Conservation (phyloP, 441 rosid genomes). For the Breynia disticha region DNA sequence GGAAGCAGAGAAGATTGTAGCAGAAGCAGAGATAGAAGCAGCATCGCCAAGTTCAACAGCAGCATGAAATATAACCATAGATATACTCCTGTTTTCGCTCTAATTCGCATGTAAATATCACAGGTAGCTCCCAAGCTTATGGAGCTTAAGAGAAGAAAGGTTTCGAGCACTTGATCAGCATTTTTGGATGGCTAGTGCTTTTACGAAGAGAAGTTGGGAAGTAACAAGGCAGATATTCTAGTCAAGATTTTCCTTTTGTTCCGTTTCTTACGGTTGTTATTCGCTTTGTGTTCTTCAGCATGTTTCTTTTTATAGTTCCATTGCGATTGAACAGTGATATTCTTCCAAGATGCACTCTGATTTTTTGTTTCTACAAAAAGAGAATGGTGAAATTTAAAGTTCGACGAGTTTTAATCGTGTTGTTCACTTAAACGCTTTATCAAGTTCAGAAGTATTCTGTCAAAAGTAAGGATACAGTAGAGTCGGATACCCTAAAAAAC, state of each 20-base stretch:
- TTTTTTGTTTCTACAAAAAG: neutral
- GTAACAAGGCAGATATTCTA: slow-evolving; percentile 15
- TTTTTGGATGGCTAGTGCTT: slow-evolving; percentile 11
- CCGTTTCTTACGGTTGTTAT: neutral
- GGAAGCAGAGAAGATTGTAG: slow-evolving; percentile 15
- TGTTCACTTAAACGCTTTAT: no score
- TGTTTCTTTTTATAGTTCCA: neutral
- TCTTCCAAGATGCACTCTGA: neutral
- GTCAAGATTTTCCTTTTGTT: slow-evolving; percentile 7
- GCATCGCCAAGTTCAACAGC: slow-evolving; percentile 10
- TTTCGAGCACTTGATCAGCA: slow-evolving; percentile 1
- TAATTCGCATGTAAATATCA: slow-evolving; percentile 37
- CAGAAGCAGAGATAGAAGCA: slow-evolving; percentile 12
- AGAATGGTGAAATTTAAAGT: no score
- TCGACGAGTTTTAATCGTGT: no score
- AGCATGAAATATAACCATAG: slow-evolving; percentile 13
- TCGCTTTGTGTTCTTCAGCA: neutral
- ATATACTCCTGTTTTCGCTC: neutral
- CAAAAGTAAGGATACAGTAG: no score
- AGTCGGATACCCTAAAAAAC: no score
- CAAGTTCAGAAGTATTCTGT: no score
- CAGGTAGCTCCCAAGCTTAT: slow-evolving; percentile 19
- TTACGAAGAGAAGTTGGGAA: slow-evolving; percentile 6
- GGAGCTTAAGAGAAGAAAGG: slow-evolving; percentile 20
- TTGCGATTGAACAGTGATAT: neutral